phyloP scores from a whole-genome alignment of 2,329 filamentous ascomycete genomes.

The Penicillium sclerotiorum region DNA sequence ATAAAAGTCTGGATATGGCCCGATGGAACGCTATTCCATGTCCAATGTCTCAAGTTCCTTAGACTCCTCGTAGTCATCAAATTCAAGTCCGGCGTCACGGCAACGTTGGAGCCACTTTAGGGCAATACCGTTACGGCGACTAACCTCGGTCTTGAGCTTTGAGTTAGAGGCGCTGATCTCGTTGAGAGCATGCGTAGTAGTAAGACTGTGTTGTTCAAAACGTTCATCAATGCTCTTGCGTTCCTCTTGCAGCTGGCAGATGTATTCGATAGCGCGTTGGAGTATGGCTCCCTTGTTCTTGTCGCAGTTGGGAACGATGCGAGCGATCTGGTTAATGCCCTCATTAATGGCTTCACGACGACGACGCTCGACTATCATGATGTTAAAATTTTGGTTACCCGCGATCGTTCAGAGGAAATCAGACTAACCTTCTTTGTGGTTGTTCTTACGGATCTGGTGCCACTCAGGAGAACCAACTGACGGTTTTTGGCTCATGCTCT shows the following conservation, averaged over 20 bases:
- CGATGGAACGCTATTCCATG: slow-evolving; percentile 36
- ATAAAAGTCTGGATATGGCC: too few species aligned
- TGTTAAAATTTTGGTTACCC: background rate
- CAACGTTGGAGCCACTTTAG: slow-evolving; percentile 51
- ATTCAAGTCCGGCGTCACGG: slow-evolving; percentile 51
- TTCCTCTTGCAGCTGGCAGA: slow-evolving; percentile 71
- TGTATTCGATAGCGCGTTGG: slow-evolving; percentile 90
- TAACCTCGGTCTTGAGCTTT: slow-evolving; percentile 91
- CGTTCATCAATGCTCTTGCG: slow-evolving; percentile 46
- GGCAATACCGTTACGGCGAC: slow-evolving; percentile 74
- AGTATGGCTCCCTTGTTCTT: slow-evolving; percentile 99
- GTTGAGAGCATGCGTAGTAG: slow-evolving; percentile 58
- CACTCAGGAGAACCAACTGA: slow-evolving; percentile 95
- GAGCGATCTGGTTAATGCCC: slow-evolving; percentile 95
- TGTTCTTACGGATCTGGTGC: slow-evolving; percentile 96
- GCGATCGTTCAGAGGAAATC: background rate
- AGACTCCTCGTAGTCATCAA: slow-evolving; percentile 51
- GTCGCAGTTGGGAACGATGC: slow-evolving; percentile 95
- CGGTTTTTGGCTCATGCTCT: slow-evolving; percentile 67
- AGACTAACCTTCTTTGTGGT: slow-evolving; percentile 93
- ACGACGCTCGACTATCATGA: slow-evolving; percentile 80
- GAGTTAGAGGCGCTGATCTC: slow-evolving; percentile 94
- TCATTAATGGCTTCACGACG: slow-evolving; percentile 98
- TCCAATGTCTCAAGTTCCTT: slow-evolving; percentile 44
- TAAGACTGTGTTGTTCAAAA: slow-evolving; percentile 48